Evolutionary conservation across 106 monocot species (phyloP), one percentile per base, ranked within the genome.

Genomic region (Dioscorea zingiberensis): DNA sequence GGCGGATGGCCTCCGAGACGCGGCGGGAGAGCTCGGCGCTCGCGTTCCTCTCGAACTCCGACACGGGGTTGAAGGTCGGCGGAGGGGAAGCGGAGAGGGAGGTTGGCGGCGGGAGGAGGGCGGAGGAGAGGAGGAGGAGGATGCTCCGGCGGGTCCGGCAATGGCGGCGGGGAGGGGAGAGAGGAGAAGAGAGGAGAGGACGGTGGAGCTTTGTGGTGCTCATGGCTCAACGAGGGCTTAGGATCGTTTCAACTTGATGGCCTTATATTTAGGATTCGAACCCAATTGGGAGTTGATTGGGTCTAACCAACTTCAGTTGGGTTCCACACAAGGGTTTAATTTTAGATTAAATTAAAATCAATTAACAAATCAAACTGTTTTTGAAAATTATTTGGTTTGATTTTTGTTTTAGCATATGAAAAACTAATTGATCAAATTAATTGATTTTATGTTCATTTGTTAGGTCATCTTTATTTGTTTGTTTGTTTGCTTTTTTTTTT

Each of bases 11-110:
- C 21, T 83, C 83, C 1, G 48, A 58, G 47, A 91, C 73, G n/a
- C 90, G 86, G 25, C 60, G 56, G 58, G 80, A 80, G 22, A 87
- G 21, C 38, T 47, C 69, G 15, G 66, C 69, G 56, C 86, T 87
- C 25, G 83, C 86, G 23, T 51, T 51, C 60, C 15, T 74, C 67
- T 90, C 90, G 21, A 47, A 47, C 2, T 64, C 70, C 18, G 77
- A 71, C 51, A 83, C 69, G 9, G 85, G 88, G 26, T 82, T 72
- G 65, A 69, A 79, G 27, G 59, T 12, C 14, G 60, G 44, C 3
- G 54, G 63, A 0, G 27, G 67, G 24, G 69, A 44, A 4, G 77
- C 23, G 25, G 67, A 64, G 46, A 76, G 23, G 26, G 54, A 12
- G 47, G 62, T 26, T n/a, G 60, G 63, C 17, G 44, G 25, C 51